Percentiles rank a stretch among this genome's conserved stretches.
These are phyloP conservation scores for Phytophthora uliginosa DNA, from an alignment of 352 stramenopile species.

Conservation along the genomic window DNA sequence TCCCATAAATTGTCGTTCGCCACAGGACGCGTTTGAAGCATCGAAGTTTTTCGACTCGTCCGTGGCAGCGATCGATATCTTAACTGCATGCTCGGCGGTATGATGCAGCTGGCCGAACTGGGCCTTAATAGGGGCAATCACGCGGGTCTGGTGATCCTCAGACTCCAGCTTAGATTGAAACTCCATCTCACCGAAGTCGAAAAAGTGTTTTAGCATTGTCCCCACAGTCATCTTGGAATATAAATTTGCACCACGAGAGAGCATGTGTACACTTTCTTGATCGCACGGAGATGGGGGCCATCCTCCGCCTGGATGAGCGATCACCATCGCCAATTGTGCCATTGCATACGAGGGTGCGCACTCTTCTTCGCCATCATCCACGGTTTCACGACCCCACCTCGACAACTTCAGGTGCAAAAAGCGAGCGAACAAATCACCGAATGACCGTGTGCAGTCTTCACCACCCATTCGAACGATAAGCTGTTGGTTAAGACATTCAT, in stretches of 20 bases:
- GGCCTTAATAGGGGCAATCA: conserved; percentile 68
- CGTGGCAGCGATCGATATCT: conserved; percentile 28
- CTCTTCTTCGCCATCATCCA: conserved; percentile 89
- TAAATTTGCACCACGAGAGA: conserved; percentile 83
- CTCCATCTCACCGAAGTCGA: conserved; percentile 78
- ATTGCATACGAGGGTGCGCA: conserved; percentile 78
- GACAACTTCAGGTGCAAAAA: conserved; percentile 90
- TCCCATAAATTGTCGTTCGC: conserved; percentile 50
- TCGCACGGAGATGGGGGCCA: conserved; percentile 80
- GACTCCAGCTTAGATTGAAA: conserved; percentile 72
- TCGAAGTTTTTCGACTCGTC: conserved; percentile 48
- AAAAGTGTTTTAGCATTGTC: conserved; percentile 87
- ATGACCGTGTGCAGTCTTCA: conserved; percentile 79
- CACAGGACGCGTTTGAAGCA: conserved; percentile 87
- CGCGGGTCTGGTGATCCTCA: conserved; percentile 54
- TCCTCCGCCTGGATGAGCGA: conserved; percentile 56
- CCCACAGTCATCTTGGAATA: conserved; percentile 86
- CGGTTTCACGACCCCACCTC: conserved; percentile 84
- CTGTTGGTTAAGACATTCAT: conserved; percentile 83
- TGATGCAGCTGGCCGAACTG: conserved; percentile 76
- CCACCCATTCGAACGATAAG: conserved; percentile 72
- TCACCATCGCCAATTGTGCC: conserved; percentile 79
- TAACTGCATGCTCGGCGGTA: conserved; percentile 42
- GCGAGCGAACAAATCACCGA: conserved; percentile 79
- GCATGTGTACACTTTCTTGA: conserved; percentile 69